Base-by-base conservation (phyloP, 208 protist genomes). In the Leishmania gerbilli region DNA sequence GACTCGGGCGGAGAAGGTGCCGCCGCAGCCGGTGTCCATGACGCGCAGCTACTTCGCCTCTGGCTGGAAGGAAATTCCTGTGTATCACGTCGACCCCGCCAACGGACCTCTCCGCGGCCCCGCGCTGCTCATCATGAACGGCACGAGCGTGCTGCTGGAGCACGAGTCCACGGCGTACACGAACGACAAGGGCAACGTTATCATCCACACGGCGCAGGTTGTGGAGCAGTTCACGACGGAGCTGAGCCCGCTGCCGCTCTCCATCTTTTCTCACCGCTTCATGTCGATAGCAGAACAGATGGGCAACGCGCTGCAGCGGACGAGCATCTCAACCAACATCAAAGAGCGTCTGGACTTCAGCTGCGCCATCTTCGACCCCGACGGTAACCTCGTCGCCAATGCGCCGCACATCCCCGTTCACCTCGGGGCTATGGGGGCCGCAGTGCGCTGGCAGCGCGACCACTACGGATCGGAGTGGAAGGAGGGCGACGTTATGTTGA, bases 221-320 rank as follows among this genome's bases (percentile, higher is more conserved):
- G 77, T 87, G 53, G 84, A 91, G 72, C 82, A 87, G 60, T 86
- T 90, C 74, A 88, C 84, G 9, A 93, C 88, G 3, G 85, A 89
- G 31, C 79, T 98, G n/a, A 74, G 71, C 71, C 88, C 93, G 34
- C 94, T 99, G 45, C 82, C 87, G 42, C 89, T 99, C 15, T 97
- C 94, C 45, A 95, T 99, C 45, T 99, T 99, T 79, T 87, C 87
- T 58, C 95, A 99, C 84, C 89, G 98, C 42, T 99, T 99, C 87
- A 99, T 99, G 98, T 94, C 88, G 60, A 99, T 99, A 77, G 98
- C 98, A 17, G 98, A 99, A 86, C 98, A 99, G 85, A 99, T 99
- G 98, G 98, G 98, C 45, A 92, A 92, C 45, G 95, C 97, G 1
- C 85, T 99, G 60, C 98, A 99, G 87, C 89, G 97, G 47, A 99